phyloP scores from a whole-genome alignment of 2,329 filamentous ascomycete genomes.

The Alternaria triticina region DNA sequence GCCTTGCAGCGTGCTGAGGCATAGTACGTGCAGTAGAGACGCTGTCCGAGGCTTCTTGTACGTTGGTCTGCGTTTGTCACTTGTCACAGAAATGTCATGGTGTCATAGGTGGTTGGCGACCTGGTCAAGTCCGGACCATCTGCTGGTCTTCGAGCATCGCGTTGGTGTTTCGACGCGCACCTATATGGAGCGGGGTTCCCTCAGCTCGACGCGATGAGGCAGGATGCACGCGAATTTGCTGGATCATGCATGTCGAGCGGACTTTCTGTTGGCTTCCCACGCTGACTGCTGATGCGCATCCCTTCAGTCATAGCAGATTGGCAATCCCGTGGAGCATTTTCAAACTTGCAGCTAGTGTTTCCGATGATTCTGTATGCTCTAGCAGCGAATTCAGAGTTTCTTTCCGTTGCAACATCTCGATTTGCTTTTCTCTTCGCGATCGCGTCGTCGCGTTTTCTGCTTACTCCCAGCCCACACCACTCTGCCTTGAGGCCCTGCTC shows the following conservation, averaged over 20 bases:
- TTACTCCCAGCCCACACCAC: constrained; percentile 12
- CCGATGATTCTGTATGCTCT: background rate
- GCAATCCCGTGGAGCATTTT: background rate
- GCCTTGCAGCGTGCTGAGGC: constrained; percentile 10
- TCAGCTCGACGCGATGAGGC: constrained; percentile 31
- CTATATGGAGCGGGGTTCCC: constrained; percentile 20
- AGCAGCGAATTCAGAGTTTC: background rate
- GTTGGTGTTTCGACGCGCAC: constrained; percentile 30
- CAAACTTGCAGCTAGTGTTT: background rate
- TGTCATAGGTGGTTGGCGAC: constrained; percentile 7
- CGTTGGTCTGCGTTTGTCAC: background rate
- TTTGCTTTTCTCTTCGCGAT: background rate
- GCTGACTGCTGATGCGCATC: background rate
- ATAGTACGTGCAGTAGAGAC: background rate
- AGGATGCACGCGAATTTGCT: constrained; percentile 29
- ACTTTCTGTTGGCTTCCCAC: constrained; percentile 9
- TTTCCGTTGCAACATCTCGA: background rate
- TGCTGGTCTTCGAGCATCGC: constrained; percentile 13
- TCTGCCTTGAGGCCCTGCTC: background rate
- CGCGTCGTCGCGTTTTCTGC: background rate
- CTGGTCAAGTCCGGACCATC: background rate
- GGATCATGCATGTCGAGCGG: constrained; percentile 6
- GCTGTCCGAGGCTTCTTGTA: background rate
- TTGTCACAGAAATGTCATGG: constrained; percentile 3
- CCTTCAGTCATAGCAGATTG: background rate